Evolutionary conservation across 352 stramenopile species (phyloP), one percentile per base, ranked within the genome.

Genomic region (Albugo laibachii): DNA sequence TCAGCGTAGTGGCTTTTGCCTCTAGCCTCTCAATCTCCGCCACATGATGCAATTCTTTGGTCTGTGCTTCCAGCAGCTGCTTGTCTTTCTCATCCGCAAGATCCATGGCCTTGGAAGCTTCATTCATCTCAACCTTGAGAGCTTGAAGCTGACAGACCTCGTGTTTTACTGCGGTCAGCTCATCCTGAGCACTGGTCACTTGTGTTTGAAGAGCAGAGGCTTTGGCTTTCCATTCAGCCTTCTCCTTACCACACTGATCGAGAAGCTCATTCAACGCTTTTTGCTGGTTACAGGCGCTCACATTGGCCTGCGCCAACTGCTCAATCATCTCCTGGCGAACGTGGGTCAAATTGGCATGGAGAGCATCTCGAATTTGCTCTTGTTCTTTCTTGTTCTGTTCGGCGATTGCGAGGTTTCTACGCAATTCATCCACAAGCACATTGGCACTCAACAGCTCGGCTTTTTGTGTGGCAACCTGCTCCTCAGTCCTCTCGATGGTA

Each of bases 11-110:
- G 2, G 76, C 42, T 42, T 74, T 82, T 5, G 66, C 36, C 47
- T 87, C 77, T 52, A 85, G 57, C 41, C 75, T 80, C 42, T 87
- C 71, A 4, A 84, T 58, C 34, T 87, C 74, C 6, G 68, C 74
- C 11, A 79, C 34, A 24, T 59, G 70, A 5, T 70, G 74, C 27
- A 87, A 50, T 31, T 87, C 74, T 15, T 82, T 81, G 0, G 74
- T 83, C 42, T 87, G 74, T 11, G 66, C 67, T 48, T 84, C 74
- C 2, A 87, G 47, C 5, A 84, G 36, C 14, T 83, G 41, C 13
- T 61, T 65, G 45, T 31, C 24, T 31, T 31, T 31, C 24, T 31
- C 24, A 31, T 31, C 24, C 24, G 24, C 24, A 8, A 31, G 24
- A 31, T 31, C 24, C 3, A 31, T 31, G 3, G 24, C 8, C 8